phyloP scores from a whole-genome alignment of 2,329 filamentous ascomycete species.

The Colletotrichum euphorbiae region DNA sequence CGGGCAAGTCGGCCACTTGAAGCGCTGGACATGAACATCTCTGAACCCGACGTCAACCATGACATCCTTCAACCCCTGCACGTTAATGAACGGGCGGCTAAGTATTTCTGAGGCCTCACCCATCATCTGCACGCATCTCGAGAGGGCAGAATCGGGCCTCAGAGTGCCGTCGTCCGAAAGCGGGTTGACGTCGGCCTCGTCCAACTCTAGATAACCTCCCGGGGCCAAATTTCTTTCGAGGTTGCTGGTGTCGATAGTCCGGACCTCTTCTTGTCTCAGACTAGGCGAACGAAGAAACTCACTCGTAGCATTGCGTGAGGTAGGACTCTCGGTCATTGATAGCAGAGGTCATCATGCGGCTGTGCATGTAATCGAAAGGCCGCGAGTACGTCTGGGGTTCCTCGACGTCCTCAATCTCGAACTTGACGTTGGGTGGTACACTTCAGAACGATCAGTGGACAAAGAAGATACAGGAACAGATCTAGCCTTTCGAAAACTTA shows the following conservation, averaged over 20 bases:
- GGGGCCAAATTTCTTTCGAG: constrained; percentile 48
- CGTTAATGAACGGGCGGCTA: constrained; percentile 55
- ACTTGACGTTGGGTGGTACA: constrained; percentile 65
- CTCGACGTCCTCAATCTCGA: constrained; percentile 66
- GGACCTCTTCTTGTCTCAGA: neutral
- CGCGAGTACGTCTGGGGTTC: constrained; percentile 61
- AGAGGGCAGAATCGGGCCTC: constrained; percentile 46
- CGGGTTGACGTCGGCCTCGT: constrained; percentile 1
- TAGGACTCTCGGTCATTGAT: constrained; percentile 62
- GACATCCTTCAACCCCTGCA: constrained; percentile 48
- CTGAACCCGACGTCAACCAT: constrained; percentile 66
- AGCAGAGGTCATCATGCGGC: constrained; percentile 61
- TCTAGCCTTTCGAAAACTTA: constrained; percentile 26
- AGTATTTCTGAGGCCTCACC: constrained; percentile 50
- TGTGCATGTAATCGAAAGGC: constrained; percentile 67
- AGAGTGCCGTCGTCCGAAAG: constrained; percentile 54
- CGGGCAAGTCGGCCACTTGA: constrained; percentile 61
- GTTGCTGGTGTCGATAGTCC: no score
- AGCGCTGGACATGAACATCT: constrained; percentile 60
- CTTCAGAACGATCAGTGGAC: constrained; percentile 41
- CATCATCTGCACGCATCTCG: constrained; percentile 50
- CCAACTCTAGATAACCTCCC: constrained; percentile 55
- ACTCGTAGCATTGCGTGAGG: constrained; percentile 58
- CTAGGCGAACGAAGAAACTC: neutral
- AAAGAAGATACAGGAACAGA: neutral